Conservation (phyloP, 1,284 basidiomycete species). For the Peniophora sp. region DNA sequence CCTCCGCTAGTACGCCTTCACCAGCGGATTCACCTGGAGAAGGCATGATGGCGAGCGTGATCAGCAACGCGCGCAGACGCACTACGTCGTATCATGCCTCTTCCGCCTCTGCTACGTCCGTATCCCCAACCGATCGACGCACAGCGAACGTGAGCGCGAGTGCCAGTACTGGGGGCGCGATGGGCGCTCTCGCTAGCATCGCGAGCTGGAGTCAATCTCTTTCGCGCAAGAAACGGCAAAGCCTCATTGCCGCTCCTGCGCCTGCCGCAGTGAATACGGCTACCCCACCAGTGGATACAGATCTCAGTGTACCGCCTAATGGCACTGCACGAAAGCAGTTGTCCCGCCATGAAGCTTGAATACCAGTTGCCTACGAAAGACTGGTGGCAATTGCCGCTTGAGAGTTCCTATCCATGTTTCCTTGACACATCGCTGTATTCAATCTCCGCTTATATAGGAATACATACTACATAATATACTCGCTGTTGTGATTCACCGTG, state of each 20-base stretch:
- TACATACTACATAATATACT: too few relatives aligned
- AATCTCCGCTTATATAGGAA: too few relatives aligned
- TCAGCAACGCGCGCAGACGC: conserved; percentile 35
- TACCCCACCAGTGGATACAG: background rate
- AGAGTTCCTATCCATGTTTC: too few relatives aligned
- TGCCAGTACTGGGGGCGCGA: conserved; percentile 23
- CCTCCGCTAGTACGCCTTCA: conserved; percentile 34
- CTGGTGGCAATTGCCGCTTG: too few relatives aligned
- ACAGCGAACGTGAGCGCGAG: conserved; percentile 17
- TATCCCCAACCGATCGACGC: conserved; percentile 15
- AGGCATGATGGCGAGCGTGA: conserved; percentile 43
- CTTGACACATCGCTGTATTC: too few relatives aligned
- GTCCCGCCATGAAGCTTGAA: too few relatives aligned
- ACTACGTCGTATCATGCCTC: conserved; percentile 51
- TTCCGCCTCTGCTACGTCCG: conserved; percentile 23
- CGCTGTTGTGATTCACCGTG: too few relatives aligned
- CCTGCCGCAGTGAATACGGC: background rate
- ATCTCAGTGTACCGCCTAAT: too few relatives aligned
- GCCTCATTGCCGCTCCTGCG: background rate
- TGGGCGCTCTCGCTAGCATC: conserved; percentile 50
- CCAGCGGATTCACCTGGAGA: conserved; percentile 51
- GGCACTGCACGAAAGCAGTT: too few relatives aligned
- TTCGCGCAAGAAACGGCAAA: conserved; percentile 7
- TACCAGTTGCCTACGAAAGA: too few relatives aligned
- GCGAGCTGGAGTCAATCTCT: conserved; percentile 63